Conservation (phyloP, 2,329 filamentous ascomycete genomes). For the Fusarium sp. region DNA sequence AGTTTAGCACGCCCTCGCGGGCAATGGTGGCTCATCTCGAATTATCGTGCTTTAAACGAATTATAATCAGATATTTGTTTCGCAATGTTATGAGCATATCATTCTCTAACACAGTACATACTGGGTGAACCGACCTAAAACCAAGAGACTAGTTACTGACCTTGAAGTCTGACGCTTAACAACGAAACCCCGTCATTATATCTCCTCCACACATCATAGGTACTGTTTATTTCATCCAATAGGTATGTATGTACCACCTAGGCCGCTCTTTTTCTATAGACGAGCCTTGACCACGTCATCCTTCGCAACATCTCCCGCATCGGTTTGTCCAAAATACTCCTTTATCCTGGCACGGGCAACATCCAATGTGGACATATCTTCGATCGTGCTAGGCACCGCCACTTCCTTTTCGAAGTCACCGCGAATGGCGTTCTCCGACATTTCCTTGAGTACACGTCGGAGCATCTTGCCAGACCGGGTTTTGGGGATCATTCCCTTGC, state of each 20-base stretch:
- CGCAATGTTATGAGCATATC: background rate
- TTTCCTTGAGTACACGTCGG: constrained; percentile 80
- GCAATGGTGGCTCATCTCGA: background rate
- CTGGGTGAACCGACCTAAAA: background rate
- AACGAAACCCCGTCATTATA: background rate
- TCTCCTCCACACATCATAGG: background rate
- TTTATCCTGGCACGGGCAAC: constrained; percentile 76
- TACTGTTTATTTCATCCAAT: background rate
- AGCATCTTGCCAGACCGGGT: constrained; percentile 93
- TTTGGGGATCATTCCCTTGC: constrained; percentile 88
- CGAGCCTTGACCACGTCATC: constrained; percentile 66
- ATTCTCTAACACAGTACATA: background rate
- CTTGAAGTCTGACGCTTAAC: background rate
- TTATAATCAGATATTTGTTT: background rate
- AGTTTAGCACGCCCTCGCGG: background rate
- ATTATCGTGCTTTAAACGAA: background rate
- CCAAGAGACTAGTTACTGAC: background rate
- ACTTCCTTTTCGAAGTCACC: constrained; percentile 79
- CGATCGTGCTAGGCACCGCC: constrained; percentile 83
- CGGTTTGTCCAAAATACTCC: constrained; percentile 76
- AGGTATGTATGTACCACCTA: too few species aligned
- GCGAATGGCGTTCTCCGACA: constrained; percentile 83
- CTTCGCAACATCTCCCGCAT: constrained; percentile 54
- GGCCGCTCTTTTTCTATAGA: constrained; percentile 51
- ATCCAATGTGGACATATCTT: constrained; percentile 80